phyloP scores from a whole-genome alignment of 805 yeast genomes.

The Ogataea wickerhamii region DNA sequence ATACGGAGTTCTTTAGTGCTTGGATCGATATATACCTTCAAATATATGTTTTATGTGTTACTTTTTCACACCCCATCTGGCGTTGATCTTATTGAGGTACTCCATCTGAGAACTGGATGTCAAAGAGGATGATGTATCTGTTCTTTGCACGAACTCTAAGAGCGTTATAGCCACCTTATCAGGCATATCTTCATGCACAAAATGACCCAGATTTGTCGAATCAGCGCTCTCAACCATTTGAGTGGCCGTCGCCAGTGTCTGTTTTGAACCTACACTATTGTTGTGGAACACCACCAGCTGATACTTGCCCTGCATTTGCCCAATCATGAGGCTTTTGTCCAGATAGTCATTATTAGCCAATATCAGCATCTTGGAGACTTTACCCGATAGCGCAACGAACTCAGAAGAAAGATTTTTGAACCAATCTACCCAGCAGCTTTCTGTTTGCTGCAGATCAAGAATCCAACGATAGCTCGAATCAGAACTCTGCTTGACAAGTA shows the following conservation, averaged over 20 bases:
- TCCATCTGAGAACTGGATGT: slow-evolving; percentile 30
- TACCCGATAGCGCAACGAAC: slow-evolving; percentile 37
- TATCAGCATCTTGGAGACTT: slow-evolving; percentile 63
- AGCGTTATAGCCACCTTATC: slow-evolving; percentile 56
- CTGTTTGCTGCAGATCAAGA: slow-evolving; percentile 58
- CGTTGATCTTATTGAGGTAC: slow-evolving; percentile 27
- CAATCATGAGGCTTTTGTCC: slow-evolving; percentile 82
- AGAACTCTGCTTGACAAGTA: slow-evolving; percentile 35
- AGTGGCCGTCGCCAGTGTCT: slow-evolving; percentile 26
- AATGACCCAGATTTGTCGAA: slow-evolving; percentile 72
- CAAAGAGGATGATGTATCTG: slow-evolving; percentile 38
- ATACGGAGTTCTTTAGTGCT: not conserved
- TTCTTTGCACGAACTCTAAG: slow-evolving; percentile 46
- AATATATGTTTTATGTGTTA: slow-evolving; percentile 2
- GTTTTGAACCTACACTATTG: slow-evolving; percentile 13
- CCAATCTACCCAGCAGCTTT: slow-evolving; percentile 80
- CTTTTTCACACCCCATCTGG: slow-evolving; percentile 33
- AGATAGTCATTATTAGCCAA: slow-evolving; percentile 87
- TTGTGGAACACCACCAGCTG: slow-evolving; percentile 75
- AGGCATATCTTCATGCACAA: slow-evolving; percentile 91
- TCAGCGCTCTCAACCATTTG: slow-evolving; percentile 20
- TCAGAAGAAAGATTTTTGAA: slow-evolving; percentile 61
- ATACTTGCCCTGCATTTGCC: slow-evolving; percentile 97
- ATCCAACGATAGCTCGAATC: slow-evolving; percentile 46
- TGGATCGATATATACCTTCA: not conserved